Evolutionary conservation across 1,284 basidiomycete genomes (phyloP), one percentile per base, ranked within the genome.

Genomic region (Coniferiporia weirii): DNA sequence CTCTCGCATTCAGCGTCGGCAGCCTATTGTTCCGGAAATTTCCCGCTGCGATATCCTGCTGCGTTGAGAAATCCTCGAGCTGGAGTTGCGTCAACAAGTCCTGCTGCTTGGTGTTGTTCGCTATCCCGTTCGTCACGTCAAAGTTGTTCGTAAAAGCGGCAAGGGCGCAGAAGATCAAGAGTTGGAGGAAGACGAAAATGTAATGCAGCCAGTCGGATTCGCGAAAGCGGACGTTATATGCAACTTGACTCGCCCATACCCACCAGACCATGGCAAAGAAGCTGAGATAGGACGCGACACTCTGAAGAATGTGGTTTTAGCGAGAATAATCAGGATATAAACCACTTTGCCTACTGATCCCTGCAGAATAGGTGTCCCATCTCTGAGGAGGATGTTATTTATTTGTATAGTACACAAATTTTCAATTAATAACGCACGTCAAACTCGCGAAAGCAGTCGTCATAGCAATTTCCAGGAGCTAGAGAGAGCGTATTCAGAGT

Each of bases 261-360:
- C 64, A 65, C 64, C 64, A 65, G 4, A 65, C 62, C 45, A 65
- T 52, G 2, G 61, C 64, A 43, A 65, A 61, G 52, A 63, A 63
- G 36, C 38, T 49, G 7, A 60, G 51, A 34, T 65, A 62, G 13
- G 60, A 61, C 12, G 60, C 32, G 7, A 55, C 58, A 12, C 51
- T 59, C 63, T 63, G n/a, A 12, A 20, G 19, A 27, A 44, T 15
- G 19, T 3, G 27, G 27, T 2, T 27, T 27, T n/a, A 45, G 22
- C 7, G 35, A 7, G 19, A 2, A 53, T 13, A 4, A 7, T 2
- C 5, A 27, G 27, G 27, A 2, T 20, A 27, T 40, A 20, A 7
- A 47, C 12, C 12, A 15, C n/a, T 12, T 10, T 40, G 27, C 61
- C 45, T 47, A 62, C 61, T 17, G 57, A 60, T 32, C 45, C 61